Evolutionary conservation across 163 green algal species (phyloP).

Genomic region (Trebouxiophyceae sp.): DNA sequence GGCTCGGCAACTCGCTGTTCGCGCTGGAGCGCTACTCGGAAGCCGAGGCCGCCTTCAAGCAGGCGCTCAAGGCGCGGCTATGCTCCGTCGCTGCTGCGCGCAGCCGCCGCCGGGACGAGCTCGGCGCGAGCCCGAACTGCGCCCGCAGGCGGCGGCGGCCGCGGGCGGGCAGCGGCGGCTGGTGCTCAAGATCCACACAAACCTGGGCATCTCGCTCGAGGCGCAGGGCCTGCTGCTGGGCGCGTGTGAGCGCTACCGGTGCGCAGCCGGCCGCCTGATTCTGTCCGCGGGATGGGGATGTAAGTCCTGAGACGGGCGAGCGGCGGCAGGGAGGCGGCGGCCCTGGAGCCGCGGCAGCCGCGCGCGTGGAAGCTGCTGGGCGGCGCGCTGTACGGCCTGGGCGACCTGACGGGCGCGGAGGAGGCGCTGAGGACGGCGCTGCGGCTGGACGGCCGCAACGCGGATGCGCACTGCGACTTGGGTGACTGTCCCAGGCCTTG

Average conservation of each 20-base stretch:
- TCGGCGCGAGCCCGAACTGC: too few species aligned
- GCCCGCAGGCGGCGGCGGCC: too few species aligned
- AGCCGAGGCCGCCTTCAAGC: not conserved
- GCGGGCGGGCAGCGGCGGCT: slow-evolving; percentile 1
- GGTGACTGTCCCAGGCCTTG: too few species aligned
- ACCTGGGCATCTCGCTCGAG: slow-evolving; percentile 50
- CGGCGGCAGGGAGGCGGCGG: slow-evolving; percentile 22
- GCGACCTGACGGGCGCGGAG: slow-evolving; percentile 31
- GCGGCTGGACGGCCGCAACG: slow-evolving; percentile 31
- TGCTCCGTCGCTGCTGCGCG: too few species aligned
- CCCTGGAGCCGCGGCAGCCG: slow-evolving; percentile 24
- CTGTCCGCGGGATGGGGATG: not conserved
- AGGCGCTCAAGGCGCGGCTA: slow-evolving; percentile 24
- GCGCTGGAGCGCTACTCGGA: slow-evolving; percentile 20
- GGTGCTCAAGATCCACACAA: slow-evolving; percentile 35
- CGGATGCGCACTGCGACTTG: slow-evolving; percentile 42
- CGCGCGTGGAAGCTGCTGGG: slow-evolving; percentile 43
- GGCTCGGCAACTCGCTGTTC: slow-evolving; percentile 42
- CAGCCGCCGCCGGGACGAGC: too few species aligned
- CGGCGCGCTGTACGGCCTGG: slow-evolving; percentile 30
- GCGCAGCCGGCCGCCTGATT: not conserved
- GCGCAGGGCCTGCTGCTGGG: slow-evolving; percentile 30
- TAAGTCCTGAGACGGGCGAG: not conserved
- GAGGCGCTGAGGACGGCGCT: slow-evolving; percentile 24
- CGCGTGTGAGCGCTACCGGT: slow-evolving; percentile 39